Evolutionary conservation across 129 eudicot species (phyloP).

Genomic region (Pulicaria dysenterica): DNA sequence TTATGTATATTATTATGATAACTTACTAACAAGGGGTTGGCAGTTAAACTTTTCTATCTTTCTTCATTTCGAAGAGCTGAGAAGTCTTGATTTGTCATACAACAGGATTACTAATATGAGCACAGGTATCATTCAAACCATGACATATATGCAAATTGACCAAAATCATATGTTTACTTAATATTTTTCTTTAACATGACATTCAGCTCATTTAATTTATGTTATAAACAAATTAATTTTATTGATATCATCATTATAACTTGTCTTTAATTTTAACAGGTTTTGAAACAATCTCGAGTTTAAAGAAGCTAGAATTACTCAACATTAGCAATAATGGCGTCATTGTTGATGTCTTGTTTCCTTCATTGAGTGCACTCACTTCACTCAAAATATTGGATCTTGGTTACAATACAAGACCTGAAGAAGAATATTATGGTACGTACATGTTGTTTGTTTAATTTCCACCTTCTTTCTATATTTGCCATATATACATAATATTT

Average conservation of each 20-base stretch:
- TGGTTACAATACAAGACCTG: neutral
- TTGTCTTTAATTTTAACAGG: neutral
- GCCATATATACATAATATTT: neutral
- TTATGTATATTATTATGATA: no score
- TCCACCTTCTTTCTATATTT: neutral
- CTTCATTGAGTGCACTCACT: neutral
- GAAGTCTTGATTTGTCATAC: conserved; percentile 6
- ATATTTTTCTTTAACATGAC: no score
- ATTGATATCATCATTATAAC: neutral
- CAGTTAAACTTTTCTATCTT: conserved; percentile 5
- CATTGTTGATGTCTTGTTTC: neutral
- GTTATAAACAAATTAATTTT: no score
- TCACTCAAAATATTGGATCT: neutral
- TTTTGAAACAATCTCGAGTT: no score
- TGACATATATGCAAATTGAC: no score
- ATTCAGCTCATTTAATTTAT: neutral
- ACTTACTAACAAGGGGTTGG: neutral
- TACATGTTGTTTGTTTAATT: neutral
- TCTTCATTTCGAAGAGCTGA: conserved; percentile 22
- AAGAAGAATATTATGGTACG: neutral
- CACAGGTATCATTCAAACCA: neutral
- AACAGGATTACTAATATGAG: neutral
- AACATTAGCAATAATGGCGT: neutral
- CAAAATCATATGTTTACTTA: neutral
- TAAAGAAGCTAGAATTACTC: neutral